Conservation (phyloP, 352 stramenopile genomes). For the Pythium dissotocum region DNA sequence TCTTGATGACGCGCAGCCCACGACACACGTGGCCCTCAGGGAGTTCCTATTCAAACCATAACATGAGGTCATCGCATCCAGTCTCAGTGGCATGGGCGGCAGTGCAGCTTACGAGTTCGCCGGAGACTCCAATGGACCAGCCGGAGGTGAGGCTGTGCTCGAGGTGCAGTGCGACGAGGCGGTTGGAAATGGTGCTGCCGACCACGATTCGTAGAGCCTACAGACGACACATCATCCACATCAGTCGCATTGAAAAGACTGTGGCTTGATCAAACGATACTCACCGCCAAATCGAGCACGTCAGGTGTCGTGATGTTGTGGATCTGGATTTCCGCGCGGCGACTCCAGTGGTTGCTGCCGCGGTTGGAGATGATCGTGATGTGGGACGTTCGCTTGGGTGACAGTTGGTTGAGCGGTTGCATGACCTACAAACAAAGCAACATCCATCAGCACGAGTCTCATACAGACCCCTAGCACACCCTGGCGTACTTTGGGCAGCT, state of each 20-base stretch:
- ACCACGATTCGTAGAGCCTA: conserved; percentile 43
- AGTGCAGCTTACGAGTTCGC: conserved; percentile 39
- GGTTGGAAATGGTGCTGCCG: conserved; percentile 42
- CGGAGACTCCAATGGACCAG: conserved; percentile 40
- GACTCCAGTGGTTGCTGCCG: conserved; percentile 10
- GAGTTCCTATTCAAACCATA: conserved; percentile 35
- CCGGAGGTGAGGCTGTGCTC: conserved; percentile 23
- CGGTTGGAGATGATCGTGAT: conserved; percentile 5
- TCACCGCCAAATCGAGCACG: conserved; percentile 47
- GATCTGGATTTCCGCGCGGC: conserved; percentile 5
- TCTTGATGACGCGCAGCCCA: conserved; percentile 40
- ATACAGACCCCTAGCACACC: not conserved
- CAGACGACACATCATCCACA: not conserved
- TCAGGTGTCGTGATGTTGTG: conserved; percentile 21
- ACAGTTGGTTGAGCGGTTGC: not conserved
- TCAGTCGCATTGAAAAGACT: not conserved
- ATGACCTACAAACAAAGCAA: not conserved
- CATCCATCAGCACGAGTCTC: not conserved
- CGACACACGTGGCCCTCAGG: conserved; percentile 44
- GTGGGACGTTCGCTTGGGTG: conserved; percentile 10
- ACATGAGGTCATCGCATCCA: not conserved
- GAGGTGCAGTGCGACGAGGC: conserved; percentile 42
- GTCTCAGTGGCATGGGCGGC: not conserved
- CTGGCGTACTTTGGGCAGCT: conserved; percentile 9
- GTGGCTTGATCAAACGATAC: not conserved